Evolutionary conservation across 257 asterid genomes (phyloP), one percentile per base, ranked within the genome.

Genomic region (Mitragyna speciosa): DNA sequence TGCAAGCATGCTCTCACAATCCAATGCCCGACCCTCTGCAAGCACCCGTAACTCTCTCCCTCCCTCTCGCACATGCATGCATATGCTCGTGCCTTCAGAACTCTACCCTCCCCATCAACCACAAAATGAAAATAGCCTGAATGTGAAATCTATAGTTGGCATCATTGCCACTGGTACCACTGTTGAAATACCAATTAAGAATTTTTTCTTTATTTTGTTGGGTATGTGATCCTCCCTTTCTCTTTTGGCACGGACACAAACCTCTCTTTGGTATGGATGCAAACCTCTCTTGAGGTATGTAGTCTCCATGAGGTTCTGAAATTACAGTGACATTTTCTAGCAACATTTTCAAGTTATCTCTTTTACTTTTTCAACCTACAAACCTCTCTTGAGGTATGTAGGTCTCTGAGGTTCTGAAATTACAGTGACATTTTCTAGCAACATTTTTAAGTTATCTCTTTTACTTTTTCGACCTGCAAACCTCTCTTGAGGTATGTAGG

Each of bases 1-100:
- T 94, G 99, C 96, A 96, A 90, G 84, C 94, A 96, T 80, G 99
- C 98, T 45, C 94, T 94, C 83, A 96, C 99, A 70, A 85, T 96
- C 73, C 97, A 96, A n/a, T 89, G 95, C 82, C 98, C 99, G 63
- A 87, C 87, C 5, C 99, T 96, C 52, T 96, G 98, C 97, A 92
- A 90, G 85, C 99, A 96, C 85, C 99, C 95, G 99, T 96, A 88
- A 91, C 79, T 66, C 78, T 86, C 85, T 66, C 82, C 69, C 80
- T 67, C 83, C 33, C 79, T 54, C 70, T 78, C 69, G 10, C 45
- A 19, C 30, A 10, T 22, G 7, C 49, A 68, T 70, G 43, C 24
- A 43, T 58, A 70, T 5, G 28, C 56, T 39, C 49, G 41, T 59
- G 7, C 19, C 43, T 28, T 8, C 48, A n/a, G 10, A 59, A 30